A percentile compares a stretch with the other conserved stretches of the same genome.
Evolutionary conservation across 2,329 filamentous ascomycete genomes (phyloP).

Genomic region (Microdochium paspali): DNA sequence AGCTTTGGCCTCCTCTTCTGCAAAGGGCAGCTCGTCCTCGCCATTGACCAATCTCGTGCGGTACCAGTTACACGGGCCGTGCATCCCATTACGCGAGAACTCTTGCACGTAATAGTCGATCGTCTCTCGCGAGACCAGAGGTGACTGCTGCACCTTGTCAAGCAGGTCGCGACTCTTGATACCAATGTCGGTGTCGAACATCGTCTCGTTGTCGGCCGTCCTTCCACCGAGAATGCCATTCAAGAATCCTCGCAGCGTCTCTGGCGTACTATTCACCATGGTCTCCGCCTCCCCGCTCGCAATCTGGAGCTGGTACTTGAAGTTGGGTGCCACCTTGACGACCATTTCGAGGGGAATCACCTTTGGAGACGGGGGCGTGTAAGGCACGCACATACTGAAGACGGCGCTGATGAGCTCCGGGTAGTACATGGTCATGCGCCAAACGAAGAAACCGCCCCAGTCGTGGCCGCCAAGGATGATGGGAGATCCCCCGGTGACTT

Average conservation of each 20-base stretch:
- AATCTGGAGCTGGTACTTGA: slow-evolving; percentile 79
- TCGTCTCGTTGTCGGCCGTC: slow-evolving; percentile 42
- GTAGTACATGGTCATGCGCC: slow-evolving; percentile 64
- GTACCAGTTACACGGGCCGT: slow-evolving; percentile 86
- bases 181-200: slow-evolving; percentile 53
- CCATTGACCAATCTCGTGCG: slow-evolving; percentile 63
- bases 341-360: slow-evolving; percentile 51
- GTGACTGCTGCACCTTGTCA: slow-evolving; percentile 42
- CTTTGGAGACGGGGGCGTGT: slow-evolving; percentile 38
- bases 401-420: slow-evolving; percentile 64
- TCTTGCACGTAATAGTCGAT: slow-evolving; percentile 68
- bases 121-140: slow-evolving; percentile 57
- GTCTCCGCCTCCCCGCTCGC: slow-evolving; percentile 56
- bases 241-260: slow-evolving; percentile 61
- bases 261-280: slow-evolving; percentile 39
- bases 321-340: slow-evolving; percentile 53
- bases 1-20: slow-evolving; percentile 51
- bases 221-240: slow-evolving; percentile 60
- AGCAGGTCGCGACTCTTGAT: slow-evolving; percentile 51
- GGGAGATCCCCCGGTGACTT: slow-evolving; percentile 33
- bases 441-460: slow-evolving; percentile 77
- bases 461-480: slow-evolving; percentile 88
- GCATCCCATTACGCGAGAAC: slow-evolving; percentile 63
- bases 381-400: slow-evolving; percentile 77
- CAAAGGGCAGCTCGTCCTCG: slow-evolving; percentile 59